Conservation (phyloP, 805 yeast species). For the Zygosaccharomyces lentus region DNA sequence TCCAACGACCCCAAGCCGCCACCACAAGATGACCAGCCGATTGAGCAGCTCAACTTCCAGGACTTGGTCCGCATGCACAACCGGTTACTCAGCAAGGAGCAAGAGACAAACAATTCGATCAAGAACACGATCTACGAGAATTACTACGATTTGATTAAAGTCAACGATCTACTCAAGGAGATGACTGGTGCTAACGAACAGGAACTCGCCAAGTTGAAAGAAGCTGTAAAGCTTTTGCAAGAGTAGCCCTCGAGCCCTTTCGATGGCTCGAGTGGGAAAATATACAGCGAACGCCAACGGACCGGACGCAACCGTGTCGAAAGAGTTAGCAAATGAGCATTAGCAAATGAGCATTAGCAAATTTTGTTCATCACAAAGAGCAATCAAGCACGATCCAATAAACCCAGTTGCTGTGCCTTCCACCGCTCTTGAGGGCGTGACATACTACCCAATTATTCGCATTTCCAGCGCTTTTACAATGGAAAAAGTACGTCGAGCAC, state of each 20-base stretch:
- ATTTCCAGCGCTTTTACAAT: too few species aligned
- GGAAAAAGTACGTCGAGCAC: too few species aligned
- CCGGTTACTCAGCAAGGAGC: constrained; percentile 27
- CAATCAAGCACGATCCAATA: too few species aligned
- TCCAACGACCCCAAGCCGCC: constrained; percentile 2
- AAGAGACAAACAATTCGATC: constrained; percentile 41
- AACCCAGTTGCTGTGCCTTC: too few species aligned
- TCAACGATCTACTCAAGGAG: constrained; percentile 50
- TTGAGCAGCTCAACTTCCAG: constrained; percentile 18
- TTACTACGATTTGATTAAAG: constrained; percentile 66
- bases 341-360: too few species aligned
- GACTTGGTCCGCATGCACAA: constrained; percentile 29
- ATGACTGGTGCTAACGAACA: constrained; percentile 15
- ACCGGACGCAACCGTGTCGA: too few species aligned
- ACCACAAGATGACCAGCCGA: constrained; percentile 11
- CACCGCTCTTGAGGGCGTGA: too few species aligned
- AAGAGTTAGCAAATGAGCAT: too few species aligned
- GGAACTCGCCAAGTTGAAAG: constrained; percentile 15
- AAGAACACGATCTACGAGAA: constrained; percentile 72
- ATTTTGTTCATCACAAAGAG: too few species aligned
- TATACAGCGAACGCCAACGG: too few species aligned
- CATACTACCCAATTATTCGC: too few species aligned
- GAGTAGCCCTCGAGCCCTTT: not conserved
- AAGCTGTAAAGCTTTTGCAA: constrained; percentile 10
- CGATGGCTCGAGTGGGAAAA: too few species aligned